Percentiles rank a stretch among this genome's conserved stretches.
Evolutionary conservation across 2,329 filamentous ascomycete species (phyloP).

Genomic region (Zasmidium cellare): DNA sequence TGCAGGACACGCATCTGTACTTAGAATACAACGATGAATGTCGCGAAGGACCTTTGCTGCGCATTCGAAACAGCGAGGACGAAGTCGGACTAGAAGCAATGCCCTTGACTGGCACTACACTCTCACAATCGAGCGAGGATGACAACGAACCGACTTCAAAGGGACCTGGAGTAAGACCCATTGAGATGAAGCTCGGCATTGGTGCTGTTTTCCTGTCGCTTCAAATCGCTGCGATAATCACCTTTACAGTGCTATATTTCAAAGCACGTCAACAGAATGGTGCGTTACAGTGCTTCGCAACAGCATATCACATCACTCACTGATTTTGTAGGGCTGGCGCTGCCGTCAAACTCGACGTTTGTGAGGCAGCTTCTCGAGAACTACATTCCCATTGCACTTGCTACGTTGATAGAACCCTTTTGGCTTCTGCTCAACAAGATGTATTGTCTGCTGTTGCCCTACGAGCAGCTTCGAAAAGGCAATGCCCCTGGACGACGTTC

Average conservation of each 20-base stretch:
- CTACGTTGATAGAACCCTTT: constrained; percentile 58
- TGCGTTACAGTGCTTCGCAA: neutral
- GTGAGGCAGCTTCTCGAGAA: constrained; percentile 45
- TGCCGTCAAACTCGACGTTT: constrained; percentile 38
- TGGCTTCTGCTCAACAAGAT: constrained; percentile 58
- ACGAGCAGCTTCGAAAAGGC: constrained; percentile 50
- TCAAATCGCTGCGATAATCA: constrained; percentile 9
- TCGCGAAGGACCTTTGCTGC: too few species aligned
- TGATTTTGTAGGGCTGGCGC: constrained; percentile 33
- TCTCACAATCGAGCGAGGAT: neutral
- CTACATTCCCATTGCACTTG: constrained; percentile 57
- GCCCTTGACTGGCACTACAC: neutral
- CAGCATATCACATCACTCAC: neutral
- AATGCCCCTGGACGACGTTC: constrained; percentile 35
- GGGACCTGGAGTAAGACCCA: constrained; percentile 1
- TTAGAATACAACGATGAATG: too few species aligned
- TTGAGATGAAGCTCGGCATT: constrained; percentile 15
- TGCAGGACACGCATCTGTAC: too few species aligned
- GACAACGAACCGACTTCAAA: neutral
- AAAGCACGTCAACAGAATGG: constrained; percentile 3
- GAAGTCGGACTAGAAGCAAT: constrained; percentile 1
- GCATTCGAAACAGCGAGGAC: too few species aligned
- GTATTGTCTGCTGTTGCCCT: constrained; percentile 56
- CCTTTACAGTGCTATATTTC: constrained; percentile 13
- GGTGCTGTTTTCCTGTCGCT: constrained; percentile 14